Evolutionary conservation across 2,329 filamentous ascomycete species (phyloP).

Genomic region (Talaromyces amestolkiae): DNA sequence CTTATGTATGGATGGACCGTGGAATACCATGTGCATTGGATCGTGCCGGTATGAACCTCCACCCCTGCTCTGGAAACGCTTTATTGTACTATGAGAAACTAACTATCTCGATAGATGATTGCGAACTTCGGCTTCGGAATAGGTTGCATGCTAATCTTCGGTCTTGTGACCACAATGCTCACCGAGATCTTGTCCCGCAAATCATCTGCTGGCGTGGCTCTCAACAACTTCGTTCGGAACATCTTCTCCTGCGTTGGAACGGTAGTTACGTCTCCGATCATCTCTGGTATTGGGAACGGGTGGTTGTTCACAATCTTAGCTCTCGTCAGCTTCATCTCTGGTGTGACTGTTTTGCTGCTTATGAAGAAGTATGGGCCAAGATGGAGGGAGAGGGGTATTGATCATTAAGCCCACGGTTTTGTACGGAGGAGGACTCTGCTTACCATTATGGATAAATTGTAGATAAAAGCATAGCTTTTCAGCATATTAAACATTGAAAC

Average conservation of each 20-base stretch:
- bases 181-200: slow-evolving; percentile 77
- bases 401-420: background rate
- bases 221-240: slow-evolving; percentile 80
- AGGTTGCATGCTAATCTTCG: slow-evolving; percentile 76
- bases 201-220: slow-evolving; percentile 69
- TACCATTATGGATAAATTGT: background rate
- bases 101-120: slow-evolving; percentile 44
- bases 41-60: slow-evolving; percentile 49
- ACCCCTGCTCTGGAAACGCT: background rate
- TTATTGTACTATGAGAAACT: slow-evolving; percentile 1
- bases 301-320: slow-evolving; percentile 69
- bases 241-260: slow-evolving; percentile 72
- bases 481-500: background rate
- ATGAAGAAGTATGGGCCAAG: slow-evolving; percentile 59
- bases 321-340: slow-evolving; percentile 56
- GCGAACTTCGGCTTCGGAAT: slow-evolving; percentile 73
- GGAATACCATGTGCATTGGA: slow-evolving; percentile 61
- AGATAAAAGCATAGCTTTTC: background rate
- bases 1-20: slow-evolving; percentile 77
- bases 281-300: slow-evolving; percentile 68
- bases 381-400: slow-evolving; percentile 54
- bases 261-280: slow-evolving; percentile 67
- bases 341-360: slow-evolving; percentile 56
- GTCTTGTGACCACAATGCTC: slow-evolving; percentile 73
- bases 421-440: background rate